These are phyloP conservation scores for Sugiyamaella qingdaonensis DNA, from an alignment of 805 yeast species.

Conservation along the genomic window DNA sequence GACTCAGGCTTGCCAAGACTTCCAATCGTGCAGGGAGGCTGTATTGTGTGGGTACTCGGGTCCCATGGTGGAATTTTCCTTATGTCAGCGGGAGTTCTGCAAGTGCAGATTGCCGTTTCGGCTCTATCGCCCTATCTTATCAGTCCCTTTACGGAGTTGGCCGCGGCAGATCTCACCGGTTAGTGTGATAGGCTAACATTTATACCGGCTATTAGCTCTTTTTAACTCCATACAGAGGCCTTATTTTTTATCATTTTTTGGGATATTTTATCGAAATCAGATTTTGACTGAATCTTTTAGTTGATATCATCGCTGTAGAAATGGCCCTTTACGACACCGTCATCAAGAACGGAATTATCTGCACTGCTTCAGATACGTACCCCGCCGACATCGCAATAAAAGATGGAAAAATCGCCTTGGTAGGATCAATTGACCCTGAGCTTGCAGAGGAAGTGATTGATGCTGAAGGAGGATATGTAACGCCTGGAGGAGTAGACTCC, in stretches of 20 bases:
- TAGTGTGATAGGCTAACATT: neutral
- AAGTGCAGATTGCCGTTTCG: no score
- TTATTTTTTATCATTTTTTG: no score
- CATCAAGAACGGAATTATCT: conserved; percentile 26
- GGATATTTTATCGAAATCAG: no score
- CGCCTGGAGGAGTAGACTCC: conserved; percentile 46
- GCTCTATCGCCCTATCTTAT: neutral
- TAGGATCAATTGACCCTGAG: conserved; percentile 23
- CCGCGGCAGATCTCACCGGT: neutral
- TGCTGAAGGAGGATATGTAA: conserved; percentile 41
- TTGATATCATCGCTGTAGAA: neutral
- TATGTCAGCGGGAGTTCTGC: no score
- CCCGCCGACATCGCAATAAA: conserved; percentile 37
- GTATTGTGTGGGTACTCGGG: no score
- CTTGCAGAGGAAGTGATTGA: conserved; percentile 25
- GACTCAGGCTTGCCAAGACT: no score
- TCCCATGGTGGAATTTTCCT: no score
- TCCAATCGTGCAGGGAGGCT: no score
- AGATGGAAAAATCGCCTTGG: conserved; percentile 39
- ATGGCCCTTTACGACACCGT: conserved; percentile 12
- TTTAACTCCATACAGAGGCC: no score
- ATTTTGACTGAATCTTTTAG: neutral
- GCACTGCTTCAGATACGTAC: conserved; percentile 28
- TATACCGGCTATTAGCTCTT: no score
- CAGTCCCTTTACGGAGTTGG: neutral